phyloP scores from a whole-genome alignment of 257 asterid species.

The Solanum habrochaites region DNA sequence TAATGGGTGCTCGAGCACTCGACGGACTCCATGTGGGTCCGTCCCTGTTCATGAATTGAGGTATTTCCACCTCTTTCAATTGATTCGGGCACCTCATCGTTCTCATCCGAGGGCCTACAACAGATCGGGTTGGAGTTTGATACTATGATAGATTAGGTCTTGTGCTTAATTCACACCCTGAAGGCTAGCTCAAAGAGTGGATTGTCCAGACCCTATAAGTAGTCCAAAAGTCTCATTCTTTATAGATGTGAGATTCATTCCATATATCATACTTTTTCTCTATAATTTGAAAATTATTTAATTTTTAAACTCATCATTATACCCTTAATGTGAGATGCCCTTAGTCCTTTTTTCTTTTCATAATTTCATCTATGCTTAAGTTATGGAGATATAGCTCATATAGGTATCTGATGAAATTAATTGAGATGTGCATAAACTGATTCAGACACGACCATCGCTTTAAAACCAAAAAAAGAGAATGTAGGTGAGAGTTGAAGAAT shows the following conservation, averaged over 20 bases:
- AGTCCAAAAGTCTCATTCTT: not conserved
- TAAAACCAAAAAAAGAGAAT: not conserved
- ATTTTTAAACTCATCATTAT: not conserved
- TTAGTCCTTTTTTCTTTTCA: not conserved
- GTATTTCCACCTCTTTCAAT: not conserved
- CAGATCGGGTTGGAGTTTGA: not conserved
- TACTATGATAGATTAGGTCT: not conserved
- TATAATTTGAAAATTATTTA: not conserved
- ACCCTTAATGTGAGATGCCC: not conserved
- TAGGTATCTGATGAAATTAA: not conserved
- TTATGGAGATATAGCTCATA: not conserved
- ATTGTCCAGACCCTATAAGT: not conserved
- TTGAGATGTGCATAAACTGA: not conserved
- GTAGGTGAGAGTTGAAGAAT: not conserved
- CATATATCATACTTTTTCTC: not conserved
- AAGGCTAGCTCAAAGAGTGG: not conserved
- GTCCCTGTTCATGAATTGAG: not conserved
- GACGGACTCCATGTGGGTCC: too few species aligned
- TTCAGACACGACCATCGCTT: accelerated
- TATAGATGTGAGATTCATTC: not conserved
- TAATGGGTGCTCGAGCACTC: too few species aligned
- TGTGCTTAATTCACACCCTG: not conserved
- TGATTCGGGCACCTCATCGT: not conserved
- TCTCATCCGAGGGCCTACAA: not conserved
- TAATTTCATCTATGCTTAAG: not conserved